phyloP scores from a whole-genome alignment of 108 stramenopile genomes.

The Ochromonas danica region DNA sequence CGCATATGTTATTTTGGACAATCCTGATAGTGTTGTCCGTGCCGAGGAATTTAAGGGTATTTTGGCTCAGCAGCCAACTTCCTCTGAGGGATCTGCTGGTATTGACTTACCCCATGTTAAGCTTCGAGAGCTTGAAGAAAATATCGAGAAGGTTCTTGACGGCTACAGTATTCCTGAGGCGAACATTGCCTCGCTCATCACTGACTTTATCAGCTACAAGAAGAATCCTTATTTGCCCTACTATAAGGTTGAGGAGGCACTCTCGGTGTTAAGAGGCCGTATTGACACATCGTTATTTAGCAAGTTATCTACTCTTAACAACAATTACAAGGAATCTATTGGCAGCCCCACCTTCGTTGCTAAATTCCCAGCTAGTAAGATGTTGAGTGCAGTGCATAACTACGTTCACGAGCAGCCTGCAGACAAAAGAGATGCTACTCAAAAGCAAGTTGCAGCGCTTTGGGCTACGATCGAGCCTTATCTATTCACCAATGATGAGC shows the following conservation, averaged over 20 bases:
- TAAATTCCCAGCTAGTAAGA: conserved; percentile 69
- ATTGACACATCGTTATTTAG: conserved; percentile 69
- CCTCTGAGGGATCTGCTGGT: not conserved
- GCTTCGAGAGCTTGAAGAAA: conserved; percentile 68
- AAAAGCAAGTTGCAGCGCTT: conserved; percentile 65
- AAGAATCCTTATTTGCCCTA: conserved; percentile 74
- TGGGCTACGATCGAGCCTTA: conserved; percentile 67
- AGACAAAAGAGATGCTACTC: conserved; percentile 64
- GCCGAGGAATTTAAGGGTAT: conserved; percentile 71
- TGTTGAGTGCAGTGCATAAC: conserved; percentile 59
- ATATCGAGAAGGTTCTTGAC: conserved; percentile 72
- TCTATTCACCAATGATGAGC: conserved; percentile 58
- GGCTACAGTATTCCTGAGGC: conserved; percentile 70
- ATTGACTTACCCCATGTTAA: conserved; percentile 67
- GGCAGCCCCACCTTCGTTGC: not conserved
- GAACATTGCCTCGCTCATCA: conserved; percentile 60
- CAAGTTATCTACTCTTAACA: conserved; percentile 61
- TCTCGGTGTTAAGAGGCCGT: conserved; percentile 84
- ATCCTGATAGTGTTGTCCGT: conserved; percentile 80
- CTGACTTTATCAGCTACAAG: conserved; percentile 67
- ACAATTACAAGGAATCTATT: conserved; percentile 53
- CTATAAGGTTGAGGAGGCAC: conserved; percentile 84
- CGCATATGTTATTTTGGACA: conserved; percentile 83
- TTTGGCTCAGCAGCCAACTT: conserved; percentile 30
- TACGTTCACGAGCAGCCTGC: conserved; percentile 26